Conservation (phyloP, 192 early-diverging fungal genomes). For the Coemansia sp. region DNA sequence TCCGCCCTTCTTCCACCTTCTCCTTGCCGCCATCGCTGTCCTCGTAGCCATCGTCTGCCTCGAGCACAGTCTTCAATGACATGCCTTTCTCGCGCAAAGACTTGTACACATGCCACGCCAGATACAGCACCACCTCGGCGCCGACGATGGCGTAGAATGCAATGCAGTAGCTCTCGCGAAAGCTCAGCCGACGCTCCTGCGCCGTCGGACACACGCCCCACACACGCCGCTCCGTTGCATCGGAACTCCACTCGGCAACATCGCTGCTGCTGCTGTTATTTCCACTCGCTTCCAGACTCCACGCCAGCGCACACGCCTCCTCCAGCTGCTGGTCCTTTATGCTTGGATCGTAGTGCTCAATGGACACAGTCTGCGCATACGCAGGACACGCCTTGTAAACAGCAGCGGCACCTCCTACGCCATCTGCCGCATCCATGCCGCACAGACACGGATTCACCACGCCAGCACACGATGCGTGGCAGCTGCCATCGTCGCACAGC, state of each 20-base stretch:
- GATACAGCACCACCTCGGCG: slow-evolving; percentile 48
- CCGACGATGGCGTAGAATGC: slow-evolving; percentile 56
- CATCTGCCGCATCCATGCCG: slow-evolving; percentile 23
- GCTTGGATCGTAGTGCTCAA: slow-evolving; percentile 51
- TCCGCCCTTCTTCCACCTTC: not conserved
- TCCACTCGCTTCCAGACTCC: slow-evolving; percentile 17
- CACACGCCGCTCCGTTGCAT: slow-evolving; percentile 13
- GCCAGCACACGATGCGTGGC: slow-evolving; percentile 45
- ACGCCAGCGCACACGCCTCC: slow-evolving; percentile 24
- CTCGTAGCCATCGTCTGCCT: slow-evolving; percentile 9
- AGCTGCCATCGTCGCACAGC: slow-evolving; percentile 61
- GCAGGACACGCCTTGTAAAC: slow-evolving; percentile 57
- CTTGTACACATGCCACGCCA: slow-evolving; percentile 61
- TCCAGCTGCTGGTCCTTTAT: slow-evolving; percentile 50
- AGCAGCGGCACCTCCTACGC: not conserved
- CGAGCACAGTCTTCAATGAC: slow-evolving; percentile 25
- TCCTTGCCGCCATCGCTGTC: not conserved
- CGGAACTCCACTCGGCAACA: slow-evolving; percentile 14
- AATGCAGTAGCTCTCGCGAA: slow-evolving; percentile 58
- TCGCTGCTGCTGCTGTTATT: slow-evolving; percentile 19
- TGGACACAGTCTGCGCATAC: slow-evolving; percentile 48
- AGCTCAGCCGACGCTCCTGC: slow-evolving; percentile 52
- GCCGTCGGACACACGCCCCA: slow-evolving; percentile 59
- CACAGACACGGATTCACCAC: slow-evolving; percentile 60
- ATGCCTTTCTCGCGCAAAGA: slow-evolving; percentile 21